A percentile compares a stretch with the other conserved stretches of the same genome.
These are phyloP conservation scores for Tetracladium setigerum DNA, from an alignment of 495 filamentous ascomycete genomes.

Conservation along the genomic window DNA sequence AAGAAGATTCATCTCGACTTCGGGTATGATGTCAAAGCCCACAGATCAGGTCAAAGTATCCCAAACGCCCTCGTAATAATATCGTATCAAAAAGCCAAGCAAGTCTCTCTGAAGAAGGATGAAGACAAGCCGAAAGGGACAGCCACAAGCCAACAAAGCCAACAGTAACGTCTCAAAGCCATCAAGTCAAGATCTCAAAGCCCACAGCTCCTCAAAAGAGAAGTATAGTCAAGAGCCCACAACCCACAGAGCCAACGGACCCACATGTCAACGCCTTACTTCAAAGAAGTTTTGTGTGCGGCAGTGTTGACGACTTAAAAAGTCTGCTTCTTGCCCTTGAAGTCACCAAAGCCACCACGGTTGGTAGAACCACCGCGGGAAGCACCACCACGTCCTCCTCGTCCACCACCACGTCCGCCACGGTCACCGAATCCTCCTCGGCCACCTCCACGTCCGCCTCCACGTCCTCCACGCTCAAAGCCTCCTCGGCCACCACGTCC, in stretches of 20 bases:
- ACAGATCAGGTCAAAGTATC: constrained; percentile 35
- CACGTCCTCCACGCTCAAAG: constrained; percentile 30
- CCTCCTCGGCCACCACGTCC: constrained; percentile 24
- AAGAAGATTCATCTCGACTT: constrained; percentile 37
- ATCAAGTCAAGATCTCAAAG: constrained; percentile 25
- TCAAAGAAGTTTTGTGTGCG: constrained; percentile 15
- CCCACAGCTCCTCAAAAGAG: constrained; percentile 22
- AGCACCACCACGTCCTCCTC: constrained; percentile 36
- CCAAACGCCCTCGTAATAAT: constrained; percentile 38
- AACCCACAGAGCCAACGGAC: constrained; percentile 24
- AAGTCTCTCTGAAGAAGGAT: constrained; percentile 25
- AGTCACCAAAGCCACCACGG: constrained; percentile 72
- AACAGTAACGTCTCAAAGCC: constrained; percentile 14
- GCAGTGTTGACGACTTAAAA: constrained; percentile 50
- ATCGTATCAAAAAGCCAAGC: constrained; percentile 18
- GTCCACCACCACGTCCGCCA: constrained; percentile 32
- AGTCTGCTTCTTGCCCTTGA: constrained; percentile 86
- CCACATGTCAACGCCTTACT: constrained; percentile 14
- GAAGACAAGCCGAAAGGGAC: constrained; percentile 19
- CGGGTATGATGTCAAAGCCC: constrained; percentile 37
- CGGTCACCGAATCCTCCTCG: constrained; percentile 43
- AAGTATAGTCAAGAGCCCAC: constrained; percentile 27
- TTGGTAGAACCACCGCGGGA: constrained; percentile 55
- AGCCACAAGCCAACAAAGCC: constrained; percentile 17
- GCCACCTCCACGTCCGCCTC: constrained; percentile 40